Percentiles rank a stretch among this genome's conserved stretches.
These are phyloP conservation scores for Cicer bijugum DNA, from an alignment of 306 rosid species.

Conservation along the genomic window DNA sequence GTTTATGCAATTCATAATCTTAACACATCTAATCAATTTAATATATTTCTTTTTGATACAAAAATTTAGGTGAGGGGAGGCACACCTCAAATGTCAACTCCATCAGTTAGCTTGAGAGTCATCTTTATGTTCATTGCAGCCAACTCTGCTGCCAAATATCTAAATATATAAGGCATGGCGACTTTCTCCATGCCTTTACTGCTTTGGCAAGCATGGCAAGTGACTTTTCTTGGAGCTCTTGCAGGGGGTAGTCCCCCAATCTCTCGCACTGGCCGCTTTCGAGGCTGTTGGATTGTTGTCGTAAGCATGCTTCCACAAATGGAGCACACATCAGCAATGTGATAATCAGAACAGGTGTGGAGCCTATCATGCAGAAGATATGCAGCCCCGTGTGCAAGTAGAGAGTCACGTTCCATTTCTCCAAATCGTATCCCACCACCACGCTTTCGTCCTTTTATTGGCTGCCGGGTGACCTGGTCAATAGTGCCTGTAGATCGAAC, in stretches of 20 bases:
- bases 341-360: slow-evolving; percentile 91
- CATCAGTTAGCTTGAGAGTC: slow-evolving; percentile 68
- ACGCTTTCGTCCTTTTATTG: slow-evolving; percentile 83
- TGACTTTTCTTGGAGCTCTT: slow-evolving; percentile 63
- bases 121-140: slow-evolving; percentile 93
- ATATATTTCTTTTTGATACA: background rate
- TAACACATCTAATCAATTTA: slow-evolving; percentile 23
- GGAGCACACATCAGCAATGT: slow-evolving; percentile 88
- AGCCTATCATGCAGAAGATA: slow-evolving; percentile 88
- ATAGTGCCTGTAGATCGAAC: slow-evolving; percentile 89
- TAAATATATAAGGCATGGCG: slow-evolving; percentile 90
- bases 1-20: slow-evolving; percentile 27
- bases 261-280: slow-evolving; percentile 50
- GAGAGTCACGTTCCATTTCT: slow-evolving; percentile 96
- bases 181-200: slow-evolving; percentile 93
- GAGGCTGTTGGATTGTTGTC: slow-evolving; percentile 61
- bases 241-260: slow-evolving; percentile 72
- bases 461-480: slow-evolving; percentile 84
- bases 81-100: background rate
- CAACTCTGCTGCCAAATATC: slow-evolving; percentile 89
- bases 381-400: slow-evolving; percentile 98
- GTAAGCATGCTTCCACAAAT: slow-evolving; percentile 85
- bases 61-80: too few species aligned
- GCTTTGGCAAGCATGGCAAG: slow-evolving; percentile 72
- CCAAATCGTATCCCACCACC: slow-evolving; percentile 99